Percentiles rank a stretch among this genome's conserved stretches.
Conservation (phyloP, 805 yeast species). For the Kuraishia floccosa region DNA sequence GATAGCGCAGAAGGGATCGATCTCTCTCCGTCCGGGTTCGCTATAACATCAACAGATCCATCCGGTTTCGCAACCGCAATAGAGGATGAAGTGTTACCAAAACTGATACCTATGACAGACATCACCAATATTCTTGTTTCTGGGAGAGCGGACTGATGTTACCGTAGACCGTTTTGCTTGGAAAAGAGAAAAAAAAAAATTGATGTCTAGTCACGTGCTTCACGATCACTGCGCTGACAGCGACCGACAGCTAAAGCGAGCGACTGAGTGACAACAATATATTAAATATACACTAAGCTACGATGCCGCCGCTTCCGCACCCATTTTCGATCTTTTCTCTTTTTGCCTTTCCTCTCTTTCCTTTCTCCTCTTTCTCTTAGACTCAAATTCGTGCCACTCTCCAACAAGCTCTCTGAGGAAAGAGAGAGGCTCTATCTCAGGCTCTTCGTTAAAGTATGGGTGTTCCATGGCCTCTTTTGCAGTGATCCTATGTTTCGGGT, state of each 20-base stretch:
- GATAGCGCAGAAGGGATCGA: constrained; percentile 88
- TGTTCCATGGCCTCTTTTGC: constrained; percentile 65
- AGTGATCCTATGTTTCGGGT: constrained; percentile 57
- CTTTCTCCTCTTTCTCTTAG: constrained; percentile 59
- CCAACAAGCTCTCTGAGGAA: constrained; percentile 50
- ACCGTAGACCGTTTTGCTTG: neutral
- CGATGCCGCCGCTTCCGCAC: too few relatives aligned
- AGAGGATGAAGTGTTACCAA: constrained; percentile 93
- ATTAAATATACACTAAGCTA: too few relatives aligned
- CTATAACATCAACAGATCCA: constrained; percentile 93
- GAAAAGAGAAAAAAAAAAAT: too few relatives aligned
- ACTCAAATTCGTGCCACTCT: constrained; percentile 97
- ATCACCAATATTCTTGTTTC: neutral
- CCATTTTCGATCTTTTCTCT: too few relatives aligned
- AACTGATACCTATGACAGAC: constrained; percentile 74
- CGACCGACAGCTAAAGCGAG: too few relatives aligned
- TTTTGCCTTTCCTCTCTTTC: constrained; percentile 8
- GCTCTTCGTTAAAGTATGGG: constrained; percentile 61
- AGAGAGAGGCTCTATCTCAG: constrained; percentile 46
- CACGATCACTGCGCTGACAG: too few relatives aligned
- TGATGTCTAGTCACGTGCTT: too few relatives aligned
- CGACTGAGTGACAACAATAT: too few relatives aligned
- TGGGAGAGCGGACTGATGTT: neutral
- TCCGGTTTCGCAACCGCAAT: constrained; percentile 80
- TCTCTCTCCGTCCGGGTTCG: constrained; percentile 98